A percentile compares a stretch with the other conserved stretches of the same genome.
These are phyloP conservation scores for Capillidium heterosporum DNA, from an alignment of 371 early-diverging fungal genomes.

Conservation along the genomic window DNA sequence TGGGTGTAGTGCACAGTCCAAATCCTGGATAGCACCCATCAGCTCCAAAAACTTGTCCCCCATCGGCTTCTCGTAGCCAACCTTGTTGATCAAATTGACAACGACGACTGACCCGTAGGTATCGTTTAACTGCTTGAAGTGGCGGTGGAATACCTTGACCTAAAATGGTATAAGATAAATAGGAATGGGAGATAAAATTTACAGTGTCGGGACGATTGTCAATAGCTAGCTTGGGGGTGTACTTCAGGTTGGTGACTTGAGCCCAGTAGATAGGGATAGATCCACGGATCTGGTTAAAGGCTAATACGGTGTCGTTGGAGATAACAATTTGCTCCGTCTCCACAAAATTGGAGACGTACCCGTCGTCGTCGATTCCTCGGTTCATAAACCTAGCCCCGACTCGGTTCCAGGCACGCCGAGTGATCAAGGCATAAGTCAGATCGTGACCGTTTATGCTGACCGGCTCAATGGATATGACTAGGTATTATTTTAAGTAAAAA, in stretches of 20 bases:
- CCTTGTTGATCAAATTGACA: slow-evolving; percentile 81
- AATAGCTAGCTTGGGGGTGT: slow-evolving; percentile 73
- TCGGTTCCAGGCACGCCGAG: slow-evolving; percentile 61
- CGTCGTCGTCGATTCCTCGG: slow-evolving; percentile 85
- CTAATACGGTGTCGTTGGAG: slow-evolving; percentile 20
- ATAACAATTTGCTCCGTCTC: slow-evolving; percentile 93
- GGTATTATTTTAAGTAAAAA: background rate
- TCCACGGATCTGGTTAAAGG: slow-evolving; percentile 91
- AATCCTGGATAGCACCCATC: slow-evolving; percentile 26
- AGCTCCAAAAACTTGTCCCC: slow-evolving; percentile 59
- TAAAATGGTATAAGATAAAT: slow-evolving; percentile 10
- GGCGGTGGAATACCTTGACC: slow-evolving; percentile 29
- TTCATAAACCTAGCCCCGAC: slow-evolving; percentile 82
- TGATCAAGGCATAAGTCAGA: slow-evolving; percentile 61
- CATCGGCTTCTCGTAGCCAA: slow-evolving; percentile 72
- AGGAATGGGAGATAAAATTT: slow-evolving; percentile 14
- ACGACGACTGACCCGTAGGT: slow-evolving; percentile 61
- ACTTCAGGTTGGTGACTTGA: slow-evolving; percentile 79
- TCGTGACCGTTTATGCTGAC: slow-evolving; percentile 30
- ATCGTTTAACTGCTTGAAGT: slow-evolving; percentile 49
- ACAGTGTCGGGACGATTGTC: slow-evolving; percentile 45
- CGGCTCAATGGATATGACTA: slow-evolving; percentile 31
- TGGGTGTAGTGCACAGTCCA: slow-evolving; percentile 50
- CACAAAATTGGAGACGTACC: slow-evolving; percentile 93
- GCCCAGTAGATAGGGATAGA: slow-evolving; percentile 96